Evolutionary conservation across 495 filamentous ascomycete genomes (phyloP), one percentile per base, ranked within the genome.

Genomic region (Xylaria sp.): DNA sequence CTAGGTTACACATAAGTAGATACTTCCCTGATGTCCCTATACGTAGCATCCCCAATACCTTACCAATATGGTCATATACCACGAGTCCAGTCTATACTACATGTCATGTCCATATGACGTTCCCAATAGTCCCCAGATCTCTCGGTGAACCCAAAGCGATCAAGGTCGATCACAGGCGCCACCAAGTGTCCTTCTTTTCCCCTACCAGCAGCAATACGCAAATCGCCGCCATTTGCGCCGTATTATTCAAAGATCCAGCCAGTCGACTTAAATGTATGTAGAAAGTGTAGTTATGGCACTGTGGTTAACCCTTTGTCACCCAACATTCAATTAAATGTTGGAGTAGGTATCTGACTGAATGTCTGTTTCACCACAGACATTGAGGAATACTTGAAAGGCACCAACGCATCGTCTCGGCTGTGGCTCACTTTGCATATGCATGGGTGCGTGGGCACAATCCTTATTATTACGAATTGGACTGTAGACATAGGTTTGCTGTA

Each of bases 391-490:
- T 31, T 31, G 12, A 29, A 5, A 37, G 31, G 31, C n/a, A 59
- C 59, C n/a, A n/a, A 37, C 15, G 31, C 37, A 43, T 43, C 21
- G 8, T 37, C 17, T 40, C 33, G 4, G n/a, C 12, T 7, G 24
- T 19, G 15, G 40, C 52, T 46, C 48, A 33, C 50, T 50, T 61
- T 69, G 53, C 53, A 50, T 50, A 50, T 50, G 29, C 44, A 48
- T n/a, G 19, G 19, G 1, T 35, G 43, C 14, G 9, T 24, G n/a
- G 21, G 68, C 26, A 53, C 26, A 55, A 55, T 44, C 43, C 64
- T 67, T 67, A 67, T 67, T 67, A 67, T 11, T 66, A 66, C n/a
- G 62, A 66, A 66, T 40, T 37, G 62, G 31, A 52, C 43, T 35
- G 40, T 52, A 52, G 44, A 17, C 52, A 50, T 64, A n/a, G n/a